Base-by-base conservation (phyloP, 805 yeast species). In the Spathaspora sp. region DNA sequence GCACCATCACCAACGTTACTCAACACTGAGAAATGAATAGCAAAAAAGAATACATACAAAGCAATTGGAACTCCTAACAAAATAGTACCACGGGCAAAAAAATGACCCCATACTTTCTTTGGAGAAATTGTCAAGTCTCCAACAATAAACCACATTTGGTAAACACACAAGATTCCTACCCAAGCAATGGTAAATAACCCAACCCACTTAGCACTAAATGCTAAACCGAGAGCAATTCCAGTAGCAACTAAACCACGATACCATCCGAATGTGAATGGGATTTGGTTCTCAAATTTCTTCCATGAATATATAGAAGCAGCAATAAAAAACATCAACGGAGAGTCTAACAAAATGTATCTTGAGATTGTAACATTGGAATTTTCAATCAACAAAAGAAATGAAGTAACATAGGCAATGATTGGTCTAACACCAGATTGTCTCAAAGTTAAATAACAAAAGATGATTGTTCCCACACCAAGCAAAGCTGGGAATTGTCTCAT, bases 141-240 rank as follows among this genome's bases (percentile, higher is more conserved):
- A 60, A 86, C 64, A 52, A 82, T 65, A 57, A 86, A 78, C 92
- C 92, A 86, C 56, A 88, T 60, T 60, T 84, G 86, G 65, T 78
- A 72, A 16, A 79, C 64, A 61, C 87, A 85, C 52, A 79, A 65
- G 2, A 77, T 49, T 49, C 94, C 96, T 53, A 83, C 78, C 93
- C 93, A 88, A 3, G 86, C 86, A 52, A 88, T 64, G 17, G 96
- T 88, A 70, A 87, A 87, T 40, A 87, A 69, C 55, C 96, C 96
- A 45, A 87, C 94, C 94, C 94, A 87, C 68, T 88, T 88, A 31
- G 92, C 82, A 20, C 87, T 80, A 18, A 83, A 69, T 3, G 94
- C 87, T 52, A 87, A 72, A 49, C 94, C 96, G 52, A 87, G 69
- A n/a, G 83, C 82, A 49, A 85, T 64, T 58, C 87, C 88, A 43